Evolutionary conservation across 2,329 filamentous ascomycete species (phyloP).

Genomic region (Juglanconis oblonga): DNA sequence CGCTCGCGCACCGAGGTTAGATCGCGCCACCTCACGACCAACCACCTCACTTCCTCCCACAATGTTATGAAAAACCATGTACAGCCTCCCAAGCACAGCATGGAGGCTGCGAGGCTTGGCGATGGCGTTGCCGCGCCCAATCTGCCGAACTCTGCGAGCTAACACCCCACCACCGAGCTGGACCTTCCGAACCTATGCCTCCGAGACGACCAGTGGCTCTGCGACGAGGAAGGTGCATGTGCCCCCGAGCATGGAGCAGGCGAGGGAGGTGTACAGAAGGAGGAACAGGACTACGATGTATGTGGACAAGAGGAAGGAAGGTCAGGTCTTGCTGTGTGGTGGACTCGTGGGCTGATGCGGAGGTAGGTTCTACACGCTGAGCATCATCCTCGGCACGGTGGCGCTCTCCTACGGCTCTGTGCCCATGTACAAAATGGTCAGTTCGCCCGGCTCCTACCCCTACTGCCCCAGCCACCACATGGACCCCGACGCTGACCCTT

Average conservation of each 20-base stretch:
- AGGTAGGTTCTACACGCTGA: slow-evolving; percentile 68
- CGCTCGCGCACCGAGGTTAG: neutral
- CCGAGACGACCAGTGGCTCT: slow-evolving; percentile 27
- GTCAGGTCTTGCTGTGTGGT: neutral
- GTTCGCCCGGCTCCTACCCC: slow-evolving; percentile 10
- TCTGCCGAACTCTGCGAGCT: slow-evolving; percentile 3
- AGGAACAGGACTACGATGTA: slow-evolving; percentile 69
- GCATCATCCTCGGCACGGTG: slow-evolving; percentile 74
- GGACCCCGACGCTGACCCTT: neutral
- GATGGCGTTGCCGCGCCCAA: slow-evolving; percentile 17
- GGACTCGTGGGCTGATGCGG: slow-evolving; percentile 20
- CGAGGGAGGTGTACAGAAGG: slow-evolving; percentile 60
- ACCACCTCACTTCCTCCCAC: slow-evolving; percentile 16
- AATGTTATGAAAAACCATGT: slow-evolving; percentile 34
- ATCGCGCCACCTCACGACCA: slow-evolving; percentile 26
- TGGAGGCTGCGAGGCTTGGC: slow-evolving; percentile 28
- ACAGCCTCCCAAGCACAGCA: slow-evolving; percentile 34
- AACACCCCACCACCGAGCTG: neutral
- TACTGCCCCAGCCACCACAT: neutral
- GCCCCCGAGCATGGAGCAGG: slow-evolving; percentile 59
- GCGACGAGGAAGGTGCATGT: slow-evolving; percentile 19
- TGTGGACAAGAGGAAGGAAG: slow-evolving; percentile 12
- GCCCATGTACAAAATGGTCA: slow-evolving; percentile 82
- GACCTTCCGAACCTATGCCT: slow-evolving; percentile 17
- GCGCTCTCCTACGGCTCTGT: slow-evolving; percentile 81